A percentile compares a stretch with the other conserved stretches of the same genome.
phyloP scores from a whole-genome alignment of 2,329 filamentous ascomycete species.

The Teratosphaeria zuluensis region DNA sequence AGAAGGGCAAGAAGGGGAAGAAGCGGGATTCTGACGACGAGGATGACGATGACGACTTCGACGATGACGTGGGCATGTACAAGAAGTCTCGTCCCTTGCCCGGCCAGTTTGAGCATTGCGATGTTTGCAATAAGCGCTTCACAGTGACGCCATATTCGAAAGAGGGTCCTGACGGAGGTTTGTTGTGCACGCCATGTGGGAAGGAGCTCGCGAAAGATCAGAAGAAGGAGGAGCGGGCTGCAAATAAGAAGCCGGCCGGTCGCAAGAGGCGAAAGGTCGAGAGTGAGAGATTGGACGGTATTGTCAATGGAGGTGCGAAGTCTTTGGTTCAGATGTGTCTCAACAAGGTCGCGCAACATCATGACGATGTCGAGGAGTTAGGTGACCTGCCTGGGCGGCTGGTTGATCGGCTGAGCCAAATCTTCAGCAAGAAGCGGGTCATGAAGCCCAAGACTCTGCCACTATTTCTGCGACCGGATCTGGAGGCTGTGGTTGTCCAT shows the following conservation, averaged over 20 bases:
- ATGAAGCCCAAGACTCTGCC: slow-evolving; percentile 43
- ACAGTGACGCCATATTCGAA: slow-evolving; percentile 87
- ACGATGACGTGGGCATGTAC: slow-evolving; percentile 42
- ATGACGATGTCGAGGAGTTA: slow-evolving; percentile 55
- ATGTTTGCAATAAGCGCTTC: slow-evolving; percentile 75
- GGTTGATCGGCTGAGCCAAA: slow-evolving; percentile 50
- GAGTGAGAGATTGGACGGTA: slow-evolving; percentile 75
- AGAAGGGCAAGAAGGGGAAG: slow-evolving; percentile 39
- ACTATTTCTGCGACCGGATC: slow-evolving; percentile 43
- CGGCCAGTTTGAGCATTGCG: slow-evolving; percentile 83
- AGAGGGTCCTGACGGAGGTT: slow-evolving; percentile 67
- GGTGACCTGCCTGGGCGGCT: slow-evolving; percentile 51
- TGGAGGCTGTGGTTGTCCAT: slow-evolving; percentile 48
- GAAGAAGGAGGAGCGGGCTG: slow-evolving; percentile 50
- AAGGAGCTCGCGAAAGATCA: slow-evolving; percentile 61
- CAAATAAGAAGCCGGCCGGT: slow-evolving; percentile 46
- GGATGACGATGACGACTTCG: slow-evolving; percentile 38
- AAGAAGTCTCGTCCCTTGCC: slow-evolving; percentile 54
- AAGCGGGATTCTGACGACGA: slow-evolving; percentile 37
- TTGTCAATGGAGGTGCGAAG: slow-evolving; percentile 56
- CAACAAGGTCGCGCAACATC: slow-evolving; percentile 53
- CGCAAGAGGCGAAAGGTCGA: slow-evolving; percentile 65
- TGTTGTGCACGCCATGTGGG: slow-evolving; percentile 77
- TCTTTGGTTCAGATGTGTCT: slow-evolving; percentile 56
- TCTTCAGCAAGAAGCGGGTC: slow-evolving; percentile 53